A percentile compares a stretch with the other conserved stretches of the same genome.
Evolutionary conservation across 2,329 filamentous ascomycete genomes (phyloP).

Genomic region (Epichloe coenophiala): DNA sequence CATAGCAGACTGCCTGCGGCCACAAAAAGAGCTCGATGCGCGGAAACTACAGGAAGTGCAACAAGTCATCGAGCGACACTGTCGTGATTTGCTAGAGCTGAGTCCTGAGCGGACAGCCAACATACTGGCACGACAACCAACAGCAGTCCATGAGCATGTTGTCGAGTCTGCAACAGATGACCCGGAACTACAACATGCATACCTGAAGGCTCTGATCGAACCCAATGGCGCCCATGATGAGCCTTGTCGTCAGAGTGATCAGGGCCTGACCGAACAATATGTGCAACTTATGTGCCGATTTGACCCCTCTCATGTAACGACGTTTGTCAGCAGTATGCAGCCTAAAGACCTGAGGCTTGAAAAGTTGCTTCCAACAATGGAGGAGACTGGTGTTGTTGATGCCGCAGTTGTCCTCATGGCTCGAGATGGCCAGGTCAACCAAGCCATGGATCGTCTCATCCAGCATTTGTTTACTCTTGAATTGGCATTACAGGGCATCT

Average conservation of each 20-base stretch:
- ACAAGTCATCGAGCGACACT: slow-evolving; percentile 49
- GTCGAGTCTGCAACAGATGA: slow-evolving; percentile 48
- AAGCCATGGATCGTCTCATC: slow-evolving; percentile 77
- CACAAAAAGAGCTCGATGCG: slow-evolving; percentile 46
- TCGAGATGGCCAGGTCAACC: slow-evolving; percentile 67
- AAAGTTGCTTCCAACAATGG: slow-evolving; percentile 71
- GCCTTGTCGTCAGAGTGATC: slow-evolving; percentile 26
- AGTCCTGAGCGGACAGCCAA: slow-evolving; percentile 52
- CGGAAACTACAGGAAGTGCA: slow-evolving; percentile 65
- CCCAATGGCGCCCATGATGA: slow-evolving; percentile 25
- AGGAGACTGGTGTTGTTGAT: slow-evolving; percentile 80
- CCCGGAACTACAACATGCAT: slow-evolving; percentile 57
- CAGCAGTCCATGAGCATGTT: slow-evolving; percentile 52
- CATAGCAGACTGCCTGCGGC: slow-evolving; percentile 59
- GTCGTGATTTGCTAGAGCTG: slow-evolving; percentile 52
- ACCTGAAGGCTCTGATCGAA: slow-evolving; percentile 65
- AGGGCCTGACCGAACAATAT: slow-evolving; percentile 66
- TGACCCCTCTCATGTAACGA: slow-evolving; percentile 67
- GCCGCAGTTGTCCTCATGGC: slow-evolving; percentile 86
- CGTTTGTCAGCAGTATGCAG: slow-evolving; percentile 67
- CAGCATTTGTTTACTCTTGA: slow-evolving; percentile 69
- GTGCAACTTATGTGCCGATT: slow-evolving; percentile 85
- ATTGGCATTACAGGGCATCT: slow-evolving; percentile 59
- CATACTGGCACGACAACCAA: slow-evolving; percentile 46
- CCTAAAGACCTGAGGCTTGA: slow-evolving; percentile 68